Evolutionary conservation across 129 eudicot species (phyloP).

Genomic region (Pulicaria dysenterica): DNA sequence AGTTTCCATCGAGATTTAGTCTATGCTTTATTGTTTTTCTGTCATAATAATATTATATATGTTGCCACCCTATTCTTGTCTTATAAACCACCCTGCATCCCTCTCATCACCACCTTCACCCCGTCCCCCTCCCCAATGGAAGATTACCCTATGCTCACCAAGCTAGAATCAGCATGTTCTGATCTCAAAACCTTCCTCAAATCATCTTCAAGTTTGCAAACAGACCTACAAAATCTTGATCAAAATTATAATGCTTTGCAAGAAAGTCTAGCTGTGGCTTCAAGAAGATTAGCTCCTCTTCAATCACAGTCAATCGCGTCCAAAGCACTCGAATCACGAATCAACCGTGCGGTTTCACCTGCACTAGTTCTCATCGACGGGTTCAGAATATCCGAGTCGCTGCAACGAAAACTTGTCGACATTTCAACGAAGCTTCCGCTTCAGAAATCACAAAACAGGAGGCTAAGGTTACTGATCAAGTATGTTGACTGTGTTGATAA

Average conservation of each 20-base stretch:
- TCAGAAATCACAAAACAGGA: conserved; percentile 37
- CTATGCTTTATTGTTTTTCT: conserved; percentile 28
- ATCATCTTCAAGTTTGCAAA: conserved; percentile 39
- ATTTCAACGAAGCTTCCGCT: conserved; percentile 44
- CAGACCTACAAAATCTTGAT: conserved; percentile 45
- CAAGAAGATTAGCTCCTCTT: conserved; percentile 66
- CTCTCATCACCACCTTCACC: not conserved
- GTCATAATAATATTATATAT: conserved; percentile 24
- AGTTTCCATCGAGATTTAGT: conserved; percentile 59
- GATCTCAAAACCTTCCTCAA: conserved; percentile 61
- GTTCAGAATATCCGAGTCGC: conserved; percentile 60
- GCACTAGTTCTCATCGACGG: conserved; percentile 70
- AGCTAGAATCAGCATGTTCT: conserved; percentile 50
- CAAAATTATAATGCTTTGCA: conserved; percentile 40
- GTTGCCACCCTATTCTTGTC: conserved; percentile 40
- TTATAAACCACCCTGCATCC: conserved; percentile 28
- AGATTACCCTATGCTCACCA: conserved; percentile 42
- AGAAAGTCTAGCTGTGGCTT: conserved; percentile 52
- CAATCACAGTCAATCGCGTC: conserved; percentile 74
- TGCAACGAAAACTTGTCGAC: conserved; percentile 56
- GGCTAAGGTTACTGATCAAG: conserved; percentile 50
- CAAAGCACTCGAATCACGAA: conserved; percentile 71
- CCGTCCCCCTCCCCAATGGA: conserved; percentile 6
- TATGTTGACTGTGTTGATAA: conserved; percentile 71
- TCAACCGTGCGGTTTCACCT: conserved; percentile 78